phyloP scores from a whole-genome alignment of 1,284 basidiomycete species.

The Earliella scabrosa region DNA sequence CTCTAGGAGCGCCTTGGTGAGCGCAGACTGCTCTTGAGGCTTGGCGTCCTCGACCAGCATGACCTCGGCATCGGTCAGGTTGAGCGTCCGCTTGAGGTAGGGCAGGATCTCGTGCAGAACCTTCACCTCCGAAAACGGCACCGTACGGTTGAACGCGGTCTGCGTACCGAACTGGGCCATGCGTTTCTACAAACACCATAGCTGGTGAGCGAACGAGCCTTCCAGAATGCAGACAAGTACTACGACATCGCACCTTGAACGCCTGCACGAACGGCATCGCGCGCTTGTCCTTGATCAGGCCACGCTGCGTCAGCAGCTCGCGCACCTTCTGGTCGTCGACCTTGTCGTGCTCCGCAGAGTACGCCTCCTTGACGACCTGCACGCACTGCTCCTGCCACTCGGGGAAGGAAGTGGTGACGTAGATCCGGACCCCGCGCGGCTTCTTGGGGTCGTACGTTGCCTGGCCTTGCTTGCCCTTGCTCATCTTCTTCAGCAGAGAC shows the following conservation, averaged over 20 bases:
- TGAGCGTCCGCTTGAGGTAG: conserved; percentile 87
- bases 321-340: conserved; percentile 89
- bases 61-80: conserved; percentile 74
- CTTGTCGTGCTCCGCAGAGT: conserved; percentile 59
- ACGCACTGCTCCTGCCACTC: conserved; percentile 93
- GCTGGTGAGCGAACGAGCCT: background rate
- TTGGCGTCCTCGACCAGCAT: conserved; percentile 74
- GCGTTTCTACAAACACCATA: conserved; percentile 76
- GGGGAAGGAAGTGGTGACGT: conserved; percentile 91
- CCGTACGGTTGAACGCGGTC: conserved; percentile 84
- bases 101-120: conserved; percentile 76
- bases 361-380: conserved; percentile 74
- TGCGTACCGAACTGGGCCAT: conserved; percentile 80
- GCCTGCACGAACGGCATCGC: conserved; percentile 94
- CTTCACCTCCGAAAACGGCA: conserved; percentile 88
- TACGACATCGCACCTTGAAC: conserved; percentile 91
- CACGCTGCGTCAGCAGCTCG: conserved; percentile 70
- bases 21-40: conserved; percentile 52
- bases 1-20: conserved; percentile 76
- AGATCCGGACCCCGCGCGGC: conserved; percentile 87
- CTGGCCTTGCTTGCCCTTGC: conserved; percentile 62
- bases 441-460: conserved; percentile 79
- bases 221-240: too few species aligned
- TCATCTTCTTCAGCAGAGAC: conserved; percentile 75
- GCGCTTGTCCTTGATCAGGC: conserved; percentile 94